phyloP scores from a whole-genome alignment of 805 yeast species.

The Wickerhamiella australiensis region DNA sequence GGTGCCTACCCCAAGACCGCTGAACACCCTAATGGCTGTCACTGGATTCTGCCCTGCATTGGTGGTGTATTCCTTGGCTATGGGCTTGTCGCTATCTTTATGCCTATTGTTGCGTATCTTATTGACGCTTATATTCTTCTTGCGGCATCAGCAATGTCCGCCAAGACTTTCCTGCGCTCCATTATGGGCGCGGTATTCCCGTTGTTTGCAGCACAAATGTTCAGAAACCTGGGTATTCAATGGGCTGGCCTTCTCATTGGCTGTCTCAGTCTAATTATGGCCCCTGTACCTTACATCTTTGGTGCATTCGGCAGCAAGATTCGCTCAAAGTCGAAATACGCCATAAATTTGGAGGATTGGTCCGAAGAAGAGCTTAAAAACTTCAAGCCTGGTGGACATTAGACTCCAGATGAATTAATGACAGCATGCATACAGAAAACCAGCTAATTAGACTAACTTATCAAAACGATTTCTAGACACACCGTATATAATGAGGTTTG shows the following conservation, averaged over 20 bases:
- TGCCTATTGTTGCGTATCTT: constrained; percentile 58
- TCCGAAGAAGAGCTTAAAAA: constrained; percentile 2
- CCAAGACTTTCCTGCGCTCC: constrained; percentile 57
- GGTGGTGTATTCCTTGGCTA: constrained; percentile 54
- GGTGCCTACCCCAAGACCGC: constrained; percentile 55
- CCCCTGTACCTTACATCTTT: constrained; percentile 59
- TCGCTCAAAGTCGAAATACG: constrained; percentile 48
- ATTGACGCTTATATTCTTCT: constrained; percentile 56
- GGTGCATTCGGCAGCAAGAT: constrained; percentile 44
- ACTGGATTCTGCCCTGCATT: constrained; percentile 67
- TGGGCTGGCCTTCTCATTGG: constrained; percentile 74
- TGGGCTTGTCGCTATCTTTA: constrained; percentile 56
- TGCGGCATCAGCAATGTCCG: constrained; percentile 73
- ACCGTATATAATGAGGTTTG: no score
- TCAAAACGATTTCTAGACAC: not conserved
- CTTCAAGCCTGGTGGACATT: constrained; percentile 4
- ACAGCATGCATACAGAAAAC: not conserved
- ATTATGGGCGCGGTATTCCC: constrained; percentile 59
- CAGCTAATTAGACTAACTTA: not conserved
- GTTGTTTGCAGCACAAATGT: constrained; percentile 60
- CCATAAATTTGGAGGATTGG: constrained; percentile 22
- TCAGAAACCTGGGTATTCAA: constrained; percentile 50
- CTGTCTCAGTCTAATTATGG: constrained; percentile 41
- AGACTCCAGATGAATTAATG: not conserved
- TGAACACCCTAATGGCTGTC: constrained; percentile 36